A percentile compares a stretch with the other conserved stretches of the same genome.
phyloP scores from a whole-genome alignment of 2,329 filamentous ascomycete genomes.

The Neonectria magnoliae region DNA sequence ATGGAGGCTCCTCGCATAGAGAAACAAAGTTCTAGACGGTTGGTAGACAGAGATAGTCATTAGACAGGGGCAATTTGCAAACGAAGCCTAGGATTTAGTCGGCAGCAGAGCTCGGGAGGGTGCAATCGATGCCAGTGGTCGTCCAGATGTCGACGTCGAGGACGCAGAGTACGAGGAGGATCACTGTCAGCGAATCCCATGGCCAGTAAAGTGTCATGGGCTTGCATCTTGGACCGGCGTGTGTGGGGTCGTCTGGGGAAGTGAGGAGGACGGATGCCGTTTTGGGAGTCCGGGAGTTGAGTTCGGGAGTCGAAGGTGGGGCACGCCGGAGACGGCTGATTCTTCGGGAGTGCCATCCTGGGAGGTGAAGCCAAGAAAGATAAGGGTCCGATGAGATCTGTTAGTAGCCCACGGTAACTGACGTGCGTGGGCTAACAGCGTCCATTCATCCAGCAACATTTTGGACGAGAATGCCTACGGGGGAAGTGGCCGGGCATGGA shows the following conservation, averaged over 20 bases:
- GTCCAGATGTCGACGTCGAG: constrained; percentile 6
- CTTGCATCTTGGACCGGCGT: constrained; percentile 22
- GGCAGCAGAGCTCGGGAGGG: constrained; percentile 8
- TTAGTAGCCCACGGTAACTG: neutral
- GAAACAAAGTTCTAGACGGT: neutral
- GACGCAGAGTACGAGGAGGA: constrained; percentile 15
- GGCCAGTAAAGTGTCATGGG: constrained; percentile 31
- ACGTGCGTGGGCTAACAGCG: neutral
- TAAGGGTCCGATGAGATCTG: neutral
- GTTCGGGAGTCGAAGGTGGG: constrained; percentile 39
- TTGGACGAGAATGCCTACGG: neutral
- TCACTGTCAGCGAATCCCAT: constrained; percentile 23
- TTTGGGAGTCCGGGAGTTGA: constrained; percentile 44
- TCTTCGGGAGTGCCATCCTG: constrained; percentile 33
- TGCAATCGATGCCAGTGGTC: neutral
- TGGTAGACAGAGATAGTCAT: constrained; percentile 1
- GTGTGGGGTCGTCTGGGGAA: constrained; percentile 43
- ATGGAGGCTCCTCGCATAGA: constrained; percentile 7
- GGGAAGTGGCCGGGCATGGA: neutral
- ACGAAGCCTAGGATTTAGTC: constrained; percentile 3
- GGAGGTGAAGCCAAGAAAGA: constrained; percentile 3
- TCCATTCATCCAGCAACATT: neutral
- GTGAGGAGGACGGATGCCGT: constrained; percentile 35
- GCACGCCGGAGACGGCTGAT: constrained; percentile 38
- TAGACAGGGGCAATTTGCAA: neutral